Conservation (phyloP, 176 grass and related monocot species). For the Hyparrhenia diplandra region DNA sequence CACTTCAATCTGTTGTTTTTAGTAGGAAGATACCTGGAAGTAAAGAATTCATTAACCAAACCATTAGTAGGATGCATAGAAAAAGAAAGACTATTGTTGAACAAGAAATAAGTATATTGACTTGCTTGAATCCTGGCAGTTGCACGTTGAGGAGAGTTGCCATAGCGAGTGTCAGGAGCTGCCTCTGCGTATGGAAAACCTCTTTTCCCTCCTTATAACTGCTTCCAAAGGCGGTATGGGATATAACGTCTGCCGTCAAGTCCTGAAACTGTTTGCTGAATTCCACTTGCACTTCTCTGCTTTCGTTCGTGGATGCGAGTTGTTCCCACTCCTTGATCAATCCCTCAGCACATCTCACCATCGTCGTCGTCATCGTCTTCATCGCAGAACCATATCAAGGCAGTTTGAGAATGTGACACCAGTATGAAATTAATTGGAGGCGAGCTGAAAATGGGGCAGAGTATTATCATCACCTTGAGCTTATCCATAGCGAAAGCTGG, state of each 20-base stretch:
- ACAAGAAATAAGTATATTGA: neutral
- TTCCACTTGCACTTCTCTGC: constrained; percentile 23
- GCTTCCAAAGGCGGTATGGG: constrained; percentile 46
- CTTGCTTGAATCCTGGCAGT: constrained; percentile 44
- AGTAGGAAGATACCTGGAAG: constrained; percentile 45
- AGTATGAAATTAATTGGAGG: neutral
- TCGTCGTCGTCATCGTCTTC: constrained; percentile 41
- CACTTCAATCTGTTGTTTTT: constrained; percentile 32
- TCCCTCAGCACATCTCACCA: constrained; percentile 17
- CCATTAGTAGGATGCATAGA: neutral
- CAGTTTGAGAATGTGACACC: neutral
- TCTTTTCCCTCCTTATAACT: constrained; percentile 44
- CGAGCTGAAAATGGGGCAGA: neutral
- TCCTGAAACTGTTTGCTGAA: constrained; percentile 38
- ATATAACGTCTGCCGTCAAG: constrained; percentile 50
- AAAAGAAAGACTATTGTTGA: neutral
- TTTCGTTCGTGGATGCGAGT: neutral
- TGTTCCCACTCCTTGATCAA: constrained; percentile 43
- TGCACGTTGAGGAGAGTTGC: constrained; percentile 33
- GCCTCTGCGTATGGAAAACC: constrained; percentile 42
- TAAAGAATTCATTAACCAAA: neutral
- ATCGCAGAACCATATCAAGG: neutral
- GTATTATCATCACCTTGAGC: constrained; percentile 31
- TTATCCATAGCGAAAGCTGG: constrained; percentile 65
- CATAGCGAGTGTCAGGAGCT: constrained; percentile 19